Base-by-base conservation (phyloP, 371 early-diverging fungal species). In the Apophysomyces ossiformis region DNA sequence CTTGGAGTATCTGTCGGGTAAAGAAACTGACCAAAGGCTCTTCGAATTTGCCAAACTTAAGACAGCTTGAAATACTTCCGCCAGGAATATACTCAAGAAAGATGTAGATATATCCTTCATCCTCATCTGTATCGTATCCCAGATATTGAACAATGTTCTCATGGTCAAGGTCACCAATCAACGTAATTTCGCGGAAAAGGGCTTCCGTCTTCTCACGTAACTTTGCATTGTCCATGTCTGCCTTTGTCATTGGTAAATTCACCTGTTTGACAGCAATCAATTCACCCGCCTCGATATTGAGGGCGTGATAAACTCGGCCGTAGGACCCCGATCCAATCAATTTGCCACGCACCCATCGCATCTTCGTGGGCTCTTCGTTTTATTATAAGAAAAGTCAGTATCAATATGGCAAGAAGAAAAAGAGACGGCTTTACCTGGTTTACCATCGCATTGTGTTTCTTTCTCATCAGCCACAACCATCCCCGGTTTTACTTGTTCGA, bases 51-150 rank as follows among this genome's bases (percentile, higher is more conserved):
- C 96, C 95, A 72, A 86, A 90, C 60, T 86, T 85, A 44, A 96
- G 73, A 54, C 93, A 74, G 37, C 93, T 88, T 0, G 93, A 86
- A 41, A 99, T 90, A 36, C 95, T 93, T 1, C 97, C 97, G 58
- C 98, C 98, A n/a, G 97, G 90, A 18, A 98, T 95, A 76, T 98
- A 99, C 77, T 99, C 98, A 59, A 99, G 72, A 67, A 98, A 96
- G 64, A 99, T 95, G 72, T 92, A 94, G 59, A 96, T 82, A 54
- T 85, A 81, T 5, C 84, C 80, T 37, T 90, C 92, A 38, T 89
- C 65, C 18, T 63, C 39, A 66, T 75, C 69, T 8, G 68, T 70
- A 67, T 84, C 73, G 41, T 72, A 78, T 65, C 90, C 94, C 43
- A 97, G 85, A 68, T 96, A 98, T 69, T 89, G 91, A 8, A 98